Percentiles rank a stretch among this genome's conserved stretches.
phyloP scores from a whole-genome alignment of 1,139 yeast genomes.

The Nakaseomyces sp. region DNA sequence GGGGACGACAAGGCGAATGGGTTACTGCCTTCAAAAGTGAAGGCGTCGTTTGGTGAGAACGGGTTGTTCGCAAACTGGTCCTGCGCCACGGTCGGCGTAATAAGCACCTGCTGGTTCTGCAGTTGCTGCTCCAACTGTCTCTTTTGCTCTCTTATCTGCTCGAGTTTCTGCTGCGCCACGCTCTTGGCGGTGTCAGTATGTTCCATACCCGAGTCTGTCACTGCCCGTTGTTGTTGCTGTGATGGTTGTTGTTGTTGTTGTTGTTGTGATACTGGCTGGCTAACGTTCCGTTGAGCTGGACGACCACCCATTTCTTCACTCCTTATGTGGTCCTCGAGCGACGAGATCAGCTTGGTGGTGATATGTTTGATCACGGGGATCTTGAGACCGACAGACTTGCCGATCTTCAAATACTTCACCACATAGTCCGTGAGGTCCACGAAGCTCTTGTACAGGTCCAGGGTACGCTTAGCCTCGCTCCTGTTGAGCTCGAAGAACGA shows the following conservation, averaged over 20 bases:
- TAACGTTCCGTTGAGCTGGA: conserved; percentile 6
- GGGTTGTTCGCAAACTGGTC: conserved; percentile 23
- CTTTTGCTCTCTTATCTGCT: conserved; percentile 26
- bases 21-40: conserved; percentile 17
- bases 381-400: conserved; percentile 81
- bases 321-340: conserved; percentile 66
- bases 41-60: conserved; percentile 17
- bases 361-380: conserved; percentile 97
- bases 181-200: neutral
- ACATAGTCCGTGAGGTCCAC: conserved; percentile 83
- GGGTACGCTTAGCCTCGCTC: conserved; percentile 77
- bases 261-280: conserved; percentile 8
- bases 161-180: conserved; percentile 21
- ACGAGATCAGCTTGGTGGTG: conserved; percentile 82
- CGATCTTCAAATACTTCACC: conserved; percentile 77
- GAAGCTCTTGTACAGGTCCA: conserved; percentile 73
- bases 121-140: conserved; percentile 25
- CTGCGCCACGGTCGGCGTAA: conserved; percentile 24
- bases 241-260: conserved; percentile 4
- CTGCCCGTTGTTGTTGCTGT: no score
- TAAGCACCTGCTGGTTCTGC: conserved; percentile 23
- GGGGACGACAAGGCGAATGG: conserved; percentile 10
- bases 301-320: conserved; percentile 7
- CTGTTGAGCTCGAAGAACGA: conserved; percentile 90
- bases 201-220: no score